Conservation (phyloP, 1,284 basidiomycete species). For the Puccinia sorghi region DNA sequence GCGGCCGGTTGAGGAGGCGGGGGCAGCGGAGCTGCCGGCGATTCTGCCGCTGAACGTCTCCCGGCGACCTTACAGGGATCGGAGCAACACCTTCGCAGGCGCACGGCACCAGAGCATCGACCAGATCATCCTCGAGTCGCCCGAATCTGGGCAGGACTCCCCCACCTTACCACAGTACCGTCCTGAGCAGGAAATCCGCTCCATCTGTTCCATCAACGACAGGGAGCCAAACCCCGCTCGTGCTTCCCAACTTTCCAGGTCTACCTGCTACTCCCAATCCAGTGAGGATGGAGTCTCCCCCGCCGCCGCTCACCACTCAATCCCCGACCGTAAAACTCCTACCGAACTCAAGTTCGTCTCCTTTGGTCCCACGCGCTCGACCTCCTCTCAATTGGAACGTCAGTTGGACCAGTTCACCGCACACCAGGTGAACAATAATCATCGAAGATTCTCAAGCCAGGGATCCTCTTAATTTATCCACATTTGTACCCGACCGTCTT, state of each 20-base stretch:
- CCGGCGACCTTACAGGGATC: background rate
- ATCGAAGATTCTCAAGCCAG: background rate
- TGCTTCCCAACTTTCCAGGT: constrained; percentile 23
- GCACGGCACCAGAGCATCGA: constrained; percentile 14
- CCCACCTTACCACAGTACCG: constrained; percentile 24
- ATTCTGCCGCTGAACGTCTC: constrained; percentile 27
- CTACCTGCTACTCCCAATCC: constrained; percentile 38
- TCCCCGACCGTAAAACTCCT: background rate
- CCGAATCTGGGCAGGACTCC: constrained; percentile 4
- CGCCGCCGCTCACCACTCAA: background rate
- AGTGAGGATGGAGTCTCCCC: constrained; percentile 16
- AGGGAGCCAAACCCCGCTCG: background rate
- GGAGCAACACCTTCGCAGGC: constrained; percentile 1
- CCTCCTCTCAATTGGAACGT: constrained; percentile 11
- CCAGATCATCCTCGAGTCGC: constrained; percentile 22
- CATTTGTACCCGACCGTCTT: background rate
- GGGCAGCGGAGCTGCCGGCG: background rate
- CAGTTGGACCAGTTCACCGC: constrained; percentile 21
- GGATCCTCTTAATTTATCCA: constrained; percentile 14
- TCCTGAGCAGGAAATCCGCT: background rate
- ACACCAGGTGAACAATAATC: constrained; percentile 20
- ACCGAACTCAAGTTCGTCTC: constrained; percentile 17
- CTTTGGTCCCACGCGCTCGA: constrained; percentile 23
- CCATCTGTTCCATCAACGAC: background rate
- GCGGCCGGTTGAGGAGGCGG: background rate